These are phyloP conservation scores for Prosopis cineraria DNA, from an alignment of 306 rosid species.

Conservation along the genomic window DNA sequence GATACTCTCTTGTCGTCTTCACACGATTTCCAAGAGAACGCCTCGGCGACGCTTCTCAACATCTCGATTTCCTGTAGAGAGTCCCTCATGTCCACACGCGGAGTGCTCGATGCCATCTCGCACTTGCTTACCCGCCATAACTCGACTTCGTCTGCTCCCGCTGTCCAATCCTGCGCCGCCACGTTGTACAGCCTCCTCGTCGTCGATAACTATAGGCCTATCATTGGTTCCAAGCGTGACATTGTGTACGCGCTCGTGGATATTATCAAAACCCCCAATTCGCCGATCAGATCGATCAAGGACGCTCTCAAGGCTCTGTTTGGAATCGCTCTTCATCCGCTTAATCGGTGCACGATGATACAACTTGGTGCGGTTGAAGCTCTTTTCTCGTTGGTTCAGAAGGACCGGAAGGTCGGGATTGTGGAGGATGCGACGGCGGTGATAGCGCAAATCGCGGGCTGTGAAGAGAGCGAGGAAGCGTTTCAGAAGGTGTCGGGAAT, in stretches of 20 bases:
- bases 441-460: conserved; percentile 72
- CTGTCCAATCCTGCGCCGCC: conserved; percentile 84
- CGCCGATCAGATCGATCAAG: conserved; percentile 65
- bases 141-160: conserved; percentile 57
- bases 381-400: conserved; percentile 52
- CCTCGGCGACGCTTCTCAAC: conserved; percentile 86
- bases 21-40: conserved; percentile 70
- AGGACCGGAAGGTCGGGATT: conserved; percentile 53
- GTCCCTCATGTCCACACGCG: conserved; percentile 72
- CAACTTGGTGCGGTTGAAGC: conserved; percentile 67
- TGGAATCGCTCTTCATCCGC: conserved; percentile 69
- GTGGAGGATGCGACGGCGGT: conserved; percentile 81
- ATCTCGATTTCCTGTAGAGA: conserved; percentile 72
- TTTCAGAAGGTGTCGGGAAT: conserved; percentile 57
- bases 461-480: conserved; percentile 71
- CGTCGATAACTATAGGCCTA: conserved; percentile 52
- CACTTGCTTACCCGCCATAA: conserved; percentile 66
- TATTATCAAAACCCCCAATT: conserved; percentile 38
- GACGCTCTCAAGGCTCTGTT: conserved; percentile 76
- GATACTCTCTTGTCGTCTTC: conserved; percentile 77
- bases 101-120: conserved; percentile 82
- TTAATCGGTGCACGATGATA: conserved; percentile 59
- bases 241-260: conserved; percentile 60
- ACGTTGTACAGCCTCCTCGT: conserved; percentile 74
- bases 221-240: conserved; percentile 71